phyloP scores from a whole-genome alignment of 176 grass and related monocot species.

The Aegilops umbellulata region DNA sequence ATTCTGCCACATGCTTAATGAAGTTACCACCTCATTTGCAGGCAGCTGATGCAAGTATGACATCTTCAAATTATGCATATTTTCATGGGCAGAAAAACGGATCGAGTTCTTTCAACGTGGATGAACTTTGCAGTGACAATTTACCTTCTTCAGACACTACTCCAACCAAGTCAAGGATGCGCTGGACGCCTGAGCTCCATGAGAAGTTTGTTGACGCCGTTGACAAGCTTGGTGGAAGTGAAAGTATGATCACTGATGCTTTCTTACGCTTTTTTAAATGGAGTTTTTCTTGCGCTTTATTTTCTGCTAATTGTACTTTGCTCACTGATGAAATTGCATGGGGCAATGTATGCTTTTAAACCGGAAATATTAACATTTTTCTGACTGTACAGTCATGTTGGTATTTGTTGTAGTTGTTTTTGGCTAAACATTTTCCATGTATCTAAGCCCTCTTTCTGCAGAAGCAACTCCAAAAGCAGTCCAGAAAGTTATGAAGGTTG shows the following conservation, averaged over 20 bases:
- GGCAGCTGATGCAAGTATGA: conserved; percentile 27
- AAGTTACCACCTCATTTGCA: conserved; percentile 23
- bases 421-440: not conserved
- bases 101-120: conserved; percentile 36
- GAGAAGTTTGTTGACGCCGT: conserved; percentile 74
- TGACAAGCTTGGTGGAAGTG: conserved; percentile 69
- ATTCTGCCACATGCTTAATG: conserved; percentile 15
- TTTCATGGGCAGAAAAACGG: conserved; percentile 25
- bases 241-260: conserved; percentile 59
- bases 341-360: not conserved
- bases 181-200: conserved; percentile 86
- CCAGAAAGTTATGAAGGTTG: conserved; percentile 82
- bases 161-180: conserved; percentile 59
- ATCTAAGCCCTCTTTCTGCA: conserved; percentile 25
- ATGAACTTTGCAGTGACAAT: conserved; percentile 31
- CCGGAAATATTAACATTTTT: not conserved
- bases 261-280: not conserved
- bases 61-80: conserved; percentile 12
- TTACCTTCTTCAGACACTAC: conserved; percentile 34
- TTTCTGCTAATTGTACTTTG: not conserved
- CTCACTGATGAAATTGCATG: not conserved
- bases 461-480: conserved; percentile 90
- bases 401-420: not conserved
- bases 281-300: not conserved
- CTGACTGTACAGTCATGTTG: not conserved